Evolutionary conservation across 495 filamentous ascomycete species (phyloP).

Genomic region (Aspergillus cavernicola): DNA sequence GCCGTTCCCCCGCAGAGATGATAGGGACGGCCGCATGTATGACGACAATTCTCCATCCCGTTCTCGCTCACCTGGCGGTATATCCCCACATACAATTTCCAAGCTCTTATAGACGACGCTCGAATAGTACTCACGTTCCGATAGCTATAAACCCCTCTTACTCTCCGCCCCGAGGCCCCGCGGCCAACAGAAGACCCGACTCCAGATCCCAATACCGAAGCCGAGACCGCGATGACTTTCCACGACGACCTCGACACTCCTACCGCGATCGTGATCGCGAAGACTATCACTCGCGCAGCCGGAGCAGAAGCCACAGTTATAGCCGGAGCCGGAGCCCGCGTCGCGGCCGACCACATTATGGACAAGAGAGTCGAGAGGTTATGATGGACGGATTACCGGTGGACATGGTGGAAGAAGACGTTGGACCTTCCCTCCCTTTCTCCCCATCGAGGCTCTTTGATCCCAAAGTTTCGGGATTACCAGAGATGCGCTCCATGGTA

Average conservation of each 20-base stretch:
- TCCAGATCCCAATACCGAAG: constrained; percentile 31
- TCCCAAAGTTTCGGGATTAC: not conserved
- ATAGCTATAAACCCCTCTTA: constrained; percentile 34
- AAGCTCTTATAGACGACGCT: constrained; percentile 13
- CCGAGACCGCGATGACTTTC: constrained; percentile 41
- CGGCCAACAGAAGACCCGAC: constrained; percentile 34
- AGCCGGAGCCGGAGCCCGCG: constrained; percentile 37
- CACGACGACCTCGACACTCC: constrained; percentile 30
- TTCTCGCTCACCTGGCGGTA: constrained; percentile 46
- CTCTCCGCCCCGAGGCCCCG: constrained; percentile 39
- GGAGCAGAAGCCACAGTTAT: constrained; percentile 38
- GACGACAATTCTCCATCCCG: constrained; percentile 42
- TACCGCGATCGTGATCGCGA: constrained; percentile 57
- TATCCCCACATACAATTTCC: constrained; percentile 34
- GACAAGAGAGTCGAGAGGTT: constrained; percentile 54
- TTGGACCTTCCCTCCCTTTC: constrained; percentile 42
- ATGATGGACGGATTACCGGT: constrained; percentile 60
- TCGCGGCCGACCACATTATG: constrained; percentile 43
- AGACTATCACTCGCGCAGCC: constrained; percentile 49
- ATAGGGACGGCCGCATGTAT: constrained; percentile 47
- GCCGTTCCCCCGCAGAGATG: constrained; percentile 31
- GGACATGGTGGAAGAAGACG: constrained; percentile 61
- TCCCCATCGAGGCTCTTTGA: constrained; percentile 5
- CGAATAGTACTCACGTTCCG: constrained; percentile 26
- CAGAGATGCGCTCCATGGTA: constrained; percentile 14